phyloP scores from a whole-genome alignment of 2,329 filamentous ascomycete species.

The Cercospora canescens region DNA sequence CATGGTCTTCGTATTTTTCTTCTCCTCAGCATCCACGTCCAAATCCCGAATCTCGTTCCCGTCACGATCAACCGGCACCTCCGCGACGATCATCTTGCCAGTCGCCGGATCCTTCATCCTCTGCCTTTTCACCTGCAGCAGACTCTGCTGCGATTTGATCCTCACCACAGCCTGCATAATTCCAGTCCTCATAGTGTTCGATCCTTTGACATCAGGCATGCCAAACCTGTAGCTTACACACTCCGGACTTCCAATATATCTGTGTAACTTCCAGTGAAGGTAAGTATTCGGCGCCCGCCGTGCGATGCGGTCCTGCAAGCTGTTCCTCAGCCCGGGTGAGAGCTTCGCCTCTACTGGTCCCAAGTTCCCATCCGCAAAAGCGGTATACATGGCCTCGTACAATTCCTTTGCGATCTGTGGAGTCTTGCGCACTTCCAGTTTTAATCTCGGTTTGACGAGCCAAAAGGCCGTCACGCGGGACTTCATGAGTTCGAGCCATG shows the following conservation, averaged over 20 bases:
- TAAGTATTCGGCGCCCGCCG: constrained; percentile 38
- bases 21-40: constrained; percentile 36
- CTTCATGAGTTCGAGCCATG: not conserved
- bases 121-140: constrained; percentile 27
- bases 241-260: constrained; percentile 29
- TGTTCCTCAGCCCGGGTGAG: constrained; percentile 25
- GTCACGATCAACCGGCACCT: constrained; percentile 35
- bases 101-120: constrained; percentile 19
- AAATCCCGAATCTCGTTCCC: constrained; percentile 37
- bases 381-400: constrained; percentile 49
- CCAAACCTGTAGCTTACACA: constrained; percentile 28
- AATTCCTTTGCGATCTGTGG: constrained; percentile 41
- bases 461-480: constrained; percentile 16
- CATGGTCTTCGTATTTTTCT: constrained; percentile 39
- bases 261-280: constrained; percentile 33
- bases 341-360: constrained; percentile 23
- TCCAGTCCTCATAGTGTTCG: constrained; percentile 28
- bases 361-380: constrained; percentile 46
- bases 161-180: constrained; percentile 34
- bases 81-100: constrained; percentile 18
- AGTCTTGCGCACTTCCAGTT: constrained; percentile 36
- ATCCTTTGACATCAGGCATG: constrained; percentile 23
- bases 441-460: constrained; percentile 17
- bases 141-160: constrained; percentile 31
- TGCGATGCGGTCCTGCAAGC: constrained; percentile 36